A percentile compares a stretch with the other conserved stretches of the same genome.
These are phyloP conservation scores for Gracilariopsis chorda DNA, from an alignment of 23 red algal species.

Conservation along the genomic window DNA sequence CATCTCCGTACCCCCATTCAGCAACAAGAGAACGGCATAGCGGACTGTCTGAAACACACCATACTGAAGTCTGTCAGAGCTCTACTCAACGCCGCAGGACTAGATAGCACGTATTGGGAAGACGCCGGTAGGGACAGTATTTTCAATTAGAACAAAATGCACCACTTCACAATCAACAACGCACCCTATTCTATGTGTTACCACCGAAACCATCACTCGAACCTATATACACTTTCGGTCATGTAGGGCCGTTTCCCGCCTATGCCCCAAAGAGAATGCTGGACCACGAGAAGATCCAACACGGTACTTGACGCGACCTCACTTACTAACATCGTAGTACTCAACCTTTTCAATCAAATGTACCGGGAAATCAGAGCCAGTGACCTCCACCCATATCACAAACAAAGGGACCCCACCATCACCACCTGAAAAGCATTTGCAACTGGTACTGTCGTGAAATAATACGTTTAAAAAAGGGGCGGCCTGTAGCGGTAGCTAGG, in stretches of 20 bases:
- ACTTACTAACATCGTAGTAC: not conserved
- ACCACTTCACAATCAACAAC: not conserved
- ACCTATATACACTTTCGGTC: not conserved
- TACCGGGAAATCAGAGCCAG: slow-evolving; percentile 8
- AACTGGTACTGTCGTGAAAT: no score
- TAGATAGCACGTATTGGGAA: no score
- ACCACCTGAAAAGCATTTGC: not conserved
- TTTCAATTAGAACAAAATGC: not conserved
- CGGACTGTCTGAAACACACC: not conserved
- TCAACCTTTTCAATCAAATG: not conserved
- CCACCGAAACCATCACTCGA: not conserved
- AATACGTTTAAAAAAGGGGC: no score
- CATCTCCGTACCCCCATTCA: not conserved
- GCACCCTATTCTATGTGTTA: not conserved
- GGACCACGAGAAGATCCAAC: not conserved
- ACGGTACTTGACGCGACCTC: not conserved
- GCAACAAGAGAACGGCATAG: not conserved
- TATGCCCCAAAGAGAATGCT: no score
- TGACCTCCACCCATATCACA: slow-evolving; percentile 27
- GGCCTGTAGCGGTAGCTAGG: no score
- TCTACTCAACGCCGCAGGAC: not conserved
- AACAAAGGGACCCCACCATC: not conserved
- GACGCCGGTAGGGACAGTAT: no score
- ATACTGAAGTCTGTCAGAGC: not conserved
- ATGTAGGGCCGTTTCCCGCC: not conserved